These are phyloP conservation scores for bread wheat (Triticum aestivum) DNA, from an alignment of 176 grass and related monocot species.

Conservation along the genomic window DNA sequence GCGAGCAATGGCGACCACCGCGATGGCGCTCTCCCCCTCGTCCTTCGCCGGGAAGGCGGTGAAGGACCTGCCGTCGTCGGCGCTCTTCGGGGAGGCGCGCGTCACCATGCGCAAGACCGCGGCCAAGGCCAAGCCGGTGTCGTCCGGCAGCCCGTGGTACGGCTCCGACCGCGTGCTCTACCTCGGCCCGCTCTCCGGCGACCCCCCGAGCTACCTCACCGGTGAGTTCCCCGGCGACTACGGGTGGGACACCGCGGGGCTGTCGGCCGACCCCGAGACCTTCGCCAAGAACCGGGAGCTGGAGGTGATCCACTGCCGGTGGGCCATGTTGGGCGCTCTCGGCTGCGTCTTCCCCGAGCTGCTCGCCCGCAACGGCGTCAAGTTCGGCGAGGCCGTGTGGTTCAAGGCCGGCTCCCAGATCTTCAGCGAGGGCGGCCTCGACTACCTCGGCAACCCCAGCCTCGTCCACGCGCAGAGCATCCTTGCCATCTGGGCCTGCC, in stretches of 20 bases:
- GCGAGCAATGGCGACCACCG: slow-evolving; percentile 39
- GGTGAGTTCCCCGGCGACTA: slow-evolving; percentile 92
- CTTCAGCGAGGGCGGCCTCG: slow-evolving; percentile 81
- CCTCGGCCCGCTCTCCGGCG: slow-evolving; percentile 75
- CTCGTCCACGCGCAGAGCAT: slow-evolving; percentile 91
- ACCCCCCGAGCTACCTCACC: slow-evolving; percentile 71
- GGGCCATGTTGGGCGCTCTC: slow-evolving; percentile 88
- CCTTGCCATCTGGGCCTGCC: slow-evolving; percentile 78
- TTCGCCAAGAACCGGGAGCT: slow-evolving; percentile 91
- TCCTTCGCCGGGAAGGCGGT: slow-evolving; percentile 57
- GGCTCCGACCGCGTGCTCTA: slow-evolving; percentile 76
- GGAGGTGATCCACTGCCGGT: slow-evolving; percentile 82
- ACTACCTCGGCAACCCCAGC: slow-evolving; percentile 90
- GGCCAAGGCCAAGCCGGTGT: slow-evolving; percentile 37
- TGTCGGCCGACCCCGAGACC: slow-evolving; percentile 76
- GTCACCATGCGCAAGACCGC: slow-evolving; percentile 65
- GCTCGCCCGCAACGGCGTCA: slow-evolving; percentile 78
- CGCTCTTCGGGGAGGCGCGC: slow-evolving; percentile 36
- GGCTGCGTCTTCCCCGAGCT: slow-evolving; percentile 90
- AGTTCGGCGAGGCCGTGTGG: slow-evolving; percentile 90
- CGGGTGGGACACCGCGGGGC: slow-evolving; percentile 86
- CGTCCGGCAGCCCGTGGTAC: slow-evolving; percentile 81
- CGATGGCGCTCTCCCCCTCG: slow-evolving; percentile 65
- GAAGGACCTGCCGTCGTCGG: slow-evolving; percentile 29
- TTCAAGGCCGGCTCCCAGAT: slow-evolving; percentile 90